Percentiles rank a stretch among this genome's conserved stretches.
phyloP scores from a whole-genome alignment of 2,329 filamentous ascomycete genomes.

The Alternaria novae-zelandiae region DNA sequence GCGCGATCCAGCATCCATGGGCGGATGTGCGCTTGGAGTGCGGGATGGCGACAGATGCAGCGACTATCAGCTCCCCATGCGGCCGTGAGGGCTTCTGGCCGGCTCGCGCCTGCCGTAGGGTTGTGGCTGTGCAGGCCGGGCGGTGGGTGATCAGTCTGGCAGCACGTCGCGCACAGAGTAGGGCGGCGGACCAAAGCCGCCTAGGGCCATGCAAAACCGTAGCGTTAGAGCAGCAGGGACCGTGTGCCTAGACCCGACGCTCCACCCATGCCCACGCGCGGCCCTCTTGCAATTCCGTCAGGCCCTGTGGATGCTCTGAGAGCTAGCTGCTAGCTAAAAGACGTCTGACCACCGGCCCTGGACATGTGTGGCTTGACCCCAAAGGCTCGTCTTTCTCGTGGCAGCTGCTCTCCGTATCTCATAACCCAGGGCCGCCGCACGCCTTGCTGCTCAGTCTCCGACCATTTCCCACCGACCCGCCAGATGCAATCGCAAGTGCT shows the following conservation, averaged over 20 bases:
- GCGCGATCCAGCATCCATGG: constrained; percentile 24
- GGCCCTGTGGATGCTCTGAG: constrained; percentile 24
- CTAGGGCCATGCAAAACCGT: constrained; percentile 25
- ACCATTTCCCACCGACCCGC: not conserved
- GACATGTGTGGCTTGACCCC: constrained; percentile 43
- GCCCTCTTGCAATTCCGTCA: constrained; percentile 29
- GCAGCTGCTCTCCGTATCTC: constrained; percentile 43
- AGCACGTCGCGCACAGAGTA: constrained; percentile 14
- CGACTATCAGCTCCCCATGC: constrained; percentile 42
- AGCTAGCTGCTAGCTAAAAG: constrained; percentile 49
- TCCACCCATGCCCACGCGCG: constrained; percentile 36
- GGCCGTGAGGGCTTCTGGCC: constrained; percentile 33
- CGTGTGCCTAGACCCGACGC: constrained; percentile 32
- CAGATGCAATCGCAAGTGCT: constrained; percentile 6
- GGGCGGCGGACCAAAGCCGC: constrained; percentile 19
- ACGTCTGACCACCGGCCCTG: constrained; percentile 41
- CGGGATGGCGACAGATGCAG: constrained; percentile 39
- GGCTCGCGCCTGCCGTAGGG: constrained; percentile 37
- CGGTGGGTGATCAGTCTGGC: constrained; percentile 23
- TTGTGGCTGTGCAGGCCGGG: constrained; percentile 45
- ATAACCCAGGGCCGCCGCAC: constrained; percentile 31
- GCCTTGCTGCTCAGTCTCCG: not conserved
- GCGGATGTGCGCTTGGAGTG: constrained; percentile 22
- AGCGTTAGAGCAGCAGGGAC: constrained; percentile 26
- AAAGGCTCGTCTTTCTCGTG: constrained; percentile 32